Percentiles rank a stretch among this genome's conserved stretches.
phyloP scores from a whole-genome alignment of 768 basidiomycete genomes.

The Lactifluus hygrophoroides region DNA sequence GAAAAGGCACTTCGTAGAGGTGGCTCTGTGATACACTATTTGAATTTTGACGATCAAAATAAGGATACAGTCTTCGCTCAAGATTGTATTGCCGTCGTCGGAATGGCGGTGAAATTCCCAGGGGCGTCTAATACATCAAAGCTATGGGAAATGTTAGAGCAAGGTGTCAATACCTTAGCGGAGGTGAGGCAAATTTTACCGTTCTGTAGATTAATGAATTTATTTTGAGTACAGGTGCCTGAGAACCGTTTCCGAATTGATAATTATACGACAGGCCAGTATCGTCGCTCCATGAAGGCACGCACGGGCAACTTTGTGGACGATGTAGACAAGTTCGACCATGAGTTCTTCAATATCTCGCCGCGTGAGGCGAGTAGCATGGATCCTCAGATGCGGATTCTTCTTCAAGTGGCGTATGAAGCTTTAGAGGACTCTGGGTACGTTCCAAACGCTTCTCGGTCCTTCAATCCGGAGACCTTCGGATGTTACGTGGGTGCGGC shows the following conservation, averaged over 20 bases:
- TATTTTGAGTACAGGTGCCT: slow-evolving; percentile 43
- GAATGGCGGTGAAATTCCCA: slow-evolving; percentile 55
- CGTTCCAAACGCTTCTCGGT: slow-evolving; percentile 47
- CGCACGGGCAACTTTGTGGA: slow-evolving; percentile 57
- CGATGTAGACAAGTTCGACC: slow-evolving; percentile 52
- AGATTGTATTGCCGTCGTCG: slow-evolving; percentile 59
- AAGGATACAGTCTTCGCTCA: slow-evolving; percentile 21
- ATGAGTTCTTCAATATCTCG: slow-evolving; percentile 62
- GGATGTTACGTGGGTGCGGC: slow-evolving; percentile 64
- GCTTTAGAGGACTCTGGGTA: slow-evolving; percentile 67
- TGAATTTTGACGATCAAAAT: not conserved
- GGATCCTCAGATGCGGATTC: slow-evolving; percentile 68
- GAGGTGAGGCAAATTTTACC: slow-evolving; percentile 34
- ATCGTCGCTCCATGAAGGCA: slow-evolving; percentile 40
- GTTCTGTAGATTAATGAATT: not conserved
- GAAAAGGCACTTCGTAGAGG: slow-evolving; percentile 29
- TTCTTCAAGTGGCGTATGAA: slow-evolving; percentile 57
- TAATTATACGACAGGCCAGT: slow-evolving; percentile 28
- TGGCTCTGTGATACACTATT: slow-evolving; percentile 9
- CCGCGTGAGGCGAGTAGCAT: slow-evolving; percentile 68
- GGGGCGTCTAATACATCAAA: slow-evolving; percentile 40
- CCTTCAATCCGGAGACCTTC: slow-evolving; percentile 44
- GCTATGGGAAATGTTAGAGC: slow-evolving; percentile 53
- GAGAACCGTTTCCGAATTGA: slow-evolving; percentile 43
- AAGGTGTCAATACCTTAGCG: slow-evolving; percentile 46